A percentile compares a stretch with the other conserved stretches of the same genome.
Evolutionary conservation across 2,329 filamentous ascomycete genomes (phyloP).

Genomic region (Falciphora oryzae): DNA sequence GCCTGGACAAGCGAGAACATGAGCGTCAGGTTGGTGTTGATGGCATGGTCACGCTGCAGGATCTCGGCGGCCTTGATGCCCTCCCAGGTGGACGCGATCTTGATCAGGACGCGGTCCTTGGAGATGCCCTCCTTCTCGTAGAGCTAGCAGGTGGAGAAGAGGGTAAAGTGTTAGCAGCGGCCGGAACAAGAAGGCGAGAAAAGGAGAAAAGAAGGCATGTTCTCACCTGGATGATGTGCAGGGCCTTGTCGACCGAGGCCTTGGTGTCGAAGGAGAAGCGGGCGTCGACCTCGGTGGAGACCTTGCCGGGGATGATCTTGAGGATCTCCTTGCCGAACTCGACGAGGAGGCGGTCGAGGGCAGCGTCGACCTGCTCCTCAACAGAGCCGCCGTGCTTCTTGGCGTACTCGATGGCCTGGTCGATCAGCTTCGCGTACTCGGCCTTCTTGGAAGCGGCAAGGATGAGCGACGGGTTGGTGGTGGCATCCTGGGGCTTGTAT

Average conservation of each 20-base stretch:
- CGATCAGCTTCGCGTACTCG: conserved; percentile 90
- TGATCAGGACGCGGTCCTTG: conserved; percentile 96
- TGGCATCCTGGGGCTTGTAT: conserved; percentile 99
- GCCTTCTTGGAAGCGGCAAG: conserved; percentile 97
- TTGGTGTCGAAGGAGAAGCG: conserved; percentile 92
- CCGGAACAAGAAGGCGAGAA: neutral
- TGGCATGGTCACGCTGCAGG: conserved; percentile 88
- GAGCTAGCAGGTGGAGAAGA: conserved; percentile 51
- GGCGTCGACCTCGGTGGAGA: conserved; percentile 97
- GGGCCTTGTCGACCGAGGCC: conserved; percentile 88
- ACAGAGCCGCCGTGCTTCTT: conserved; percentile 66
- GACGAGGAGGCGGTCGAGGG: conserved; percentile 90
- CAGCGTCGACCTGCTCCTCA: conserved; percentile 80
- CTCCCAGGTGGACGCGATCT: conserved; percentile 99
- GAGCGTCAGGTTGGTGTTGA: conserved; percentile 85
- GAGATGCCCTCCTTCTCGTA: conserved; percentile 88
- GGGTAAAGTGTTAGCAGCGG: neutral
- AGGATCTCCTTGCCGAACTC: conserved; percentile 98
- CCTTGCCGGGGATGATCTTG: conserved; percentile 93
- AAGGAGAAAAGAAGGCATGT: neutral
- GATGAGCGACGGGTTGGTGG: conserved; percentile 98
- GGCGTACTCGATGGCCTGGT: conserved; percentile 76
- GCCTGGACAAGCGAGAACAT: conserved; percentile 83
- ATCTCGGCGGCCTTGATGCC: conserved; percentile 98
- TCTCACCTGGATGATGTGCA: conserved; percentile 89